phyloP scores from a whole-genome alignment of 306 rosid genomes.

The Cucurbita ficifolia region DNA sequence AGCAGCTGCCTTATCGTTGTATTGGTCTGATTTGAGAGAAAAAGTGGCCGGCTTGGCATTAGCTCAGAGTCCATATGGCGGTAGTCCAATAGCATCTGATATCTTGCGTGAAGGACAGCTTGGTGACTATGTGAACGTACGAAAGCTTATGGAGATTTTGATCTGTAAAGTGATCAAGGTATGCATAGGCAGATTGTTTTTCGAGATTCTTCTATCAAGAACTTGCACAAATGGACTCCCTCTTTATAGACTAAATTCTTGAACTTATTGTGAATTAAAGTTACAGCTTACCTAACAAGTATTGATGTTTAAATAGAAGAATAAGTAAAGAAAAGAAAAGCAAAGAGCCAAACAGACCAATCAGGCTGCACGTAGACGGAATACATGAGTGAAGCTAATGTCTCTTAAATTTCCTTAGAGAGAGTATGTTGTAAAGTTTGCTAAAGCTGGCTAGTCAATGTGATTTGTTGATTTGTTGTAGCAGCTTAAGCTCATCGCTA shows the following conservation, averaged over 20 bases:
- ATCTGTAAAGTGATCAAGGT: slow-evolving; percentile 86
- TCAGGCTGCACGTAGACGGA: neutral
- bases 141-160: slow-evolving; percentile 81
- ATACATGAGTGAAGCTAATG: neutral
- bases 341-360: neutral
- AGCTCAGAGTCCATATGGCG: slow-evolving; percentile 98
- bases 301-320: neutral
- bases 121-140: slow-evolving; percentile 84
- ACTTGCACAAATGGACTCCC: neutral
- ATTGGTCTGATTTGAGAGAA: slow-evolving; percentile 93
- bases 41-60: slow-evolving; percentile 90
- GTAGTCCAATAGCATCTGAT: slow-evolving; percentile 94
- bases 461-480: neutral
- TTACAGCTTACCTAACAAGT: neutral
- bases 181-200: neutral
- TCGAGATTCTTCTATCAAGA: neutral
- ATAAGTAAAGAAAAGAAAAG: neutral
- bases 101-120: slow-evolving; percentile 94
- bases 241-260: neutral
- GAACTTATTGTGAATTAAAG: neutral
- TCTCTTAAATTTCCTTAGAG: neutral
- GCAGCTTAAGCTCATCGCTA: too few relatives aligned
- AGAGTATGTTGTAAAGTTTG: neutral
- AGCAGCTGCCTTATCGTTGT: slow-evolving; percentile 89
- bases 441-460: neutral